These are phyloP conservation scores for Talaromyces sp. DNA, from an alignment of 2,329 filamentous ascomycete species.

Conservation along the genomic window DNA sequence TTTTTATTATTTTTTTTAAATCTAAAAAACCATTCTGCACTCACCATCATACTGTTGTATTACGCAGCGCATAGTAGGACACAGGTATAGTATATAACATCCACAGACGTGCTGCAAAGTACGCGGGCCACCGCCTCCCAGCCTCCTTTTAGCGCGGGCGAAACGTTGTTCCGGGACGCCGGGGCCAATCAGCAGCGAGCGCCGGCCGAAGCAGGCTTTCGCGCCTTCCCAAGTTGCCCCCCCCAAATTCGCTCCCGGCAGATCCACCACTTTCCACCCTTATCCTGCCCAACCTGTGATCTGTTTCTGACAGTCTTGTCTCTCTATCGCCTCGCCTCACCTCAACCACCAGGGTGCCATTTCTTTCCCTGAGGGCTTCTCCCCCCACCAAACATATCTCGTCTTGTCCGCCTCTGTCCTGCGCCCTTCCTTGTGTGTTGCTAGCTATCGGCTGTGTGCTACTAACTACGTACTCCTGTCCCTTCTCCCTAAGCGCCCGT, in stretches of 20 bases:
- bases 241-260: conserved; percentile 2
- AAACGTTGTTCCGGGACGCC: conserved; percentile 9
- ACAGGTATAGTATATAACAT: background rate
- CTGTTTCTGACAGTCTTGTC: background rate
- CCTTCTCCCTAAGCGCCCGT: background rate
- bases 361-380: background rate
- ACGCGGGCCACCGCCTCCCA: conserved; percentile 6
- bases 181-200: background rate
- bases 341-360: background rate
- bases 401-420: background rate
- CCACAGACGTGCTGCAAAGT: conserved; percentile 8
- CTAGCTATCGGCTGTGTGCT: background rate
- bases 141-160: conserved; percentile 1
- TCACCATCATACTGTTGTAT: too few species aligned
- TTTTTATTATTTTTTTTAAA: too few species aligned
- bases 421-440: background rate
- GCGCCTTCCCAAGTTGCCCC: background rate
- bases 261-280: conserved; percentile 2
- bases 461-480: background rate
- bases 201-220: conserved; percentile 7
- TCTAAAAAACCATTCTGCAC: too few species aligned
- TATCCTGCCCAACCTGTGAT: conserved; percentile 2
- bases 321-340: background rate
- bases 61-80: background rate
- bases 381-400: background rate